Base-by-base conservation (phyloP, 257 asterid species). In the Przewalskia tangutica region DNA sequence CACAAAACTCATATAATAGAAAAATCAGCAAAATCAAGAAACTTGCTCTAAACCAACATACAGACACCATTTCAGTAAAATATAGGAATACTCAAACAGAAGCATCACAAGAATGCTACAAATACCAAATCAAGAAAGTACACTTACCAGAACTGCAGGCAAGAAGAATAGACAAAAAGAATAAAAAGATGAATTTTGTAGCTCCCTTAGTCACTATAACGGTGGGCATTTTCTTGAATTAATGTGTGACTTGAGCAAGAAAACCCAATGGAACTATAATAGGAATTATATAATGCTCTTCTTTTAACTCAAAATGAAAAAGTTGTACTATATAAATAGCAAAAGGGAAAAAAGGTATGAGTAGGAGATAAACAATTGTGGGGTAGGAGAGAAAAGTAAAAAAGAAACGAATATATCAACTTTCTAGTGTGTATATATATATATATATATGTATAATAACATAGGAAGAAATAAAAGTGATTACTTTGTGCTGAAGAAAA, bases 401-500 rank as follows among this genome's bases (percentile, higher is more conserved):
- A 86, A 89, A 79, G 77, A 81, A 53, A 75, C 60, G 91, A 89
- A 85, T 87, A 86, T 91, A 85, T 88, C 32, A 77, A 81, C 80
- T 48, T 75, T 75, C 27, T 65, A 80, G 71, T 23, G 46, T 89
- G 83, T 84, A 82, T 77, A 60, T 80, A 11, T 50, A 9, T 27
- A 27, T 27, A 27, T 27, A 27, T 27, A 27, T 27, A 27, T 27
- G 1, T 27, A 60, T 60, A 32, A 54, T 54, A 44, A 71, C 50
- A 80, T 48, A 36, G 14, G 58, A 51, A 64, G 7, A 84, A 84
- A 84, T 89, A 83, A 85, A 89, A 86, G 91, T 81, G 89, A 16
- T 93, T 94, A 20, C 98, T 94, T 94, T 93, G 93, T 70, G 76
- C 83, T 64, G 91, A 93, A 93, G 97, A 90, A 83, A 86, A 85